Evolutionary conservation across 1,139 yeast genomes (phyloP).

Genomic region (Sugiyamaella paludigena): DNA sequence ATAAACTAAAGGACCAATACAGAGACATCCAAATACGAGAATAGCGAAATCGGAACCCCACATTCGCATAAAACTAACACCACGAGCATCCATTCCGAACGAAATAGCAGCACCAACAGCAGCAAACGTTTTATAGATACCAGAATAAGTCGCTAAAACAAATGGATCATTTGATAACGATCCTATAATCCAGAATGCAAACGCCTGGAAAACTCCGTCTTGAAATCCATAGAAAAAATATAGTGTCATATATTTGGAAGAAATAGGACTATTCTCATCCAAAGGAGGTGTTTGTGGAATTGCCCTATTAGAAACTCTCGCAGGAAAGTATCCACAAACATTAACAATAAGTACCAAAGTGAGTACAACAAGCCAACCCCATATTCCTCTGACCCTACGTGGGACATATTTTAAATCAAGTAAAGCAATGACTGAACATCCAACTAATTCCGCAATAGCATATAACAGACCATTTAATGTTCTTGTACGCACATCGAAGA

Average conservation of each 20-base stretch:
- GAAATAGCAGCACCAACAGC: slow-evolving; percentile 56
- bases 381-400: slow-evolving; percentile 46
- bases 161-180: slow-evolving; percentile 55
- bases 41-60: slow-evolving; percentile 50
- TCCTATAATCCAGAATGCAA: slow-evolving; percentile 51
- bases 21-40: slow-evolving; percentile 12
- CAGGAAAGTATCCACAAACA: slow-evolving; percentile 54
- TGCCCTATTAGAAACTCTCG: slow-evolving; percentile 50
- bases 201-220: slow-evolving; percentile 55
- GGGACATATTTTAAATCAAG: slow-evolving; percentile 45
- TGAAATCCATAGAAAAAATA: slow-evolving; percentile 56
- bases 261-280: slow-evolving; percentile 43
- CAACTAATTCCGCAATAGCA: slow-evolving; percentile 57
- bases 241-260: slow-evolving; percentile 52
- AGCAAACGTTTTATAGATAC: slow-evolving; percentile 56
- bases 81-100: slow-evolving; percentile 51
- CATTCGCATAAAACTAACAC: slow-evolving; percentile 43
- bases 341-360: slow-evolving; percentile 46
- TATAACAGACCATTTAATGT: no score
- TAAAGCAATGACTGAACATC: slow-evolving; percentile 49
- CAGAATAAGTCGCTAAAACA: slow-evolving; percentile 52
- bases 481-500: slow-evolving; percentile 55
- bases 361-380: slow-evolving; percentile 49
- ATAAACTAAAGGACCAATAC: slow-evolving; percentile 17
- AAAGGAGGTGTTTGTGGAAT: slow-evolving; percentile 44